Percentiles rank a stretch among this genome's conserved stretches.
Evolutionary conservation across 352 stramenopile genomes (phyloP).

Genomic region (Pythium oligandrum): DNA sequence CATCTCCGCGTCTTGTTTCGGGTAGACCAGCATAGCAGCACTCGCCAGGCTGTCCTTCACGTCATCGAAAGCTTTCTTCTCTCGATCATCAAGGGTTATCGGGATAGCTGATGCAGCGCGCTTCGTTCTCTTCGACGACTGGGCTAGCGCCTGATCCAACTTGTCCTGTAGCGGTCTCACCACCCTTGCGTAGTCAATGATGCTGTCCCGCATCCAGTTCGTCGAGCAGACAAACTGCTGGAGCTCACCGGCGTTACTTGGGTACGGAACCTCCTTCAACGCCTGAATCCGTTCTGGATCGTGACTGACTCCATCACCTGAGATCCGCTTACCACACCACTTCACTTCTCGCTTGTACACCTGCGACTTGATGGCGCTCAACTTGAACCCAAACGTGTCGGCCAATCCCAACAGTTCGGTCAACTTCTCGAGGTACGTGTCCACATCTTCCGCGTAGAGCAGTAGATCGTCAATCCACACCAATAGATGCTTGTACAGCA

Average conservation of each 20-base stretch:
- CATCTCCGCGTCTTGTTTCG: not conserved
- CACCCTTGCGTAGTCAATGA: constrained; percentile 12
- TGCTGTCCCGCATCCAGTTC: constrained; percentile 15
- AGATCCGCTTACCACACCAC: constrained; percentile 11
- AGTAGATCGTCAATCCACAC: constrained; percentile 32
- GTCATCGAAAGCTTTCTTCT: not conserved
- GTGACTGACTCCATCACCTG: constrained; percentile 1
- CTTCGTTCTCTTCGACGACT: constrained; percentile 1
- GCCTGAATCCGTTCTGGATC: constrained; percentile 5
- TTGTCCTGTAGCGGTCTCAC: constrained; percentile 8
- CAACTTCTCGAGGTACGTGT: constrained; percentile 17
- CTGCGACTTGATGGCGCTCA: constrained; percentile 16
- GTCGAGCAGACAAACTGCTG: constrained; percentile 16
- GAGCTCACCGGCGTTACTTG: constrained; percentile 6
- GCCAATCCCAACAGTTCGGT: constrained; percentile 18
- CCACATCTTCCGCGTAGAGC: constrained; percentile 16
- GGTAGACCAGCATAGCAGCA: not conserved
- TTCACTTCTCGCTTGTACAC: constrained; percentile 13
- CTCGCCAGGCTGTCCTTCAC: not conserved
- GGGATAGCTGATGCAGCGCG: not conserved
- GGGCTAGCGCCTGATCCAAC: constrained; percentile 1
- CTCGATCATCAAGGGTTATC: too few relatives aligned
- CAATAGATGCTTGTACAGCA: constrained; percentile 20
- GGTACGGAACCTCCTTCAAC: not conserved
- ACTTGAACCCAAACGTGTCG: constrained; percentile 15